phyloP scores from a whole-genome alignment of 805 yeast species.

The Schizosaccharomyces japonicus region DNA sequence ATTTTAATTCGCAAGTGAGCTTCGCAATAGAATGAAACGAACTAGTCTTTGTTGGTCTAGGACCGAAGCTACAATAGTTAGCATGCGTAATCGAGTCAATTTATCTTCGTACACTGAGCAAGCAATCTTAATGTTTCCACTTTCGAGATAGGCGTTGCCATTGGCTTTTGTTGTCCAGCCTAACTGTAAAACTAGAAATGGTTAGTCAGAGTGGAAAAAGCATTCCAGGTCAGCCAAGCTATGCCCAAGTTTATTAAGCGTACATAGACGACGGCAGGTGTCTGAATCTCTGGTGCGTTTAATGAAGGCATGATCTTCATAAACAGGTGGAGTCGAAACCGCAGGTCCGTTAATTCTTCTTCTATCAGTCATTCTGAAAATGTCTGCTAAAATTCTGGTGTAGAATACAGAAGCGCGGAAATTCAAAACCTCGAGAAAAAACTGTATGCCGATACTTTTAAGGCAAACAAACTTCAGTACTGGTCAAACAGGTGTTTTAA shows the following conservation, averaged over 20 bases:
- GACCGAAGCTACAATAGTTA: too few species aligned
- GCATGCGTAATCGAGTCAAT: too few species aligned
- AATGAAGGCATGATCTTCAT: slow-evolving; percentile 10
- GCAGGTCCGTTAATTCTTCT: slow-evolving; percentile 70
- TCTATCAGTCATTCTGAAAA: slow-evolving; percentile 28
- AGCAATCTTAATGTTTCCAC: slow-evolving; percentile 32
- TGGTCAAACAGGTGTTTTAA: too few species aligned
- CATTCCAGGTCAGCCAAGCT: slow-evolving; percentile 6
- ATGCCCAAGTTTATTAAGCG: too few species aligned
- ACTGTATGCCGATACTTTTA: too few species aligned
- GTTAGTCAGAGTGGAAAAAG: slow-evolving; percentile 5
- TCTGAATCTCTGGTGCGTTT: slow-evolving; percentile 6
- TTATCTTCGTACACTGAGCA: slow-evolving; percentile 56
- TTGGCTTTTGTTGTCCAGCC: slow-evolving; percentile 31
- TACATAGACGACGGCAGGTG: slow-evolving; percentile 6
- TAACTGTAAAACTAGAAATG: slow-evolving; percentile 3
- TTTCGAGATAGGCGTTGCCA: slow-evolving; percentile 66
- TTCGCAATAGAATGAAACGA: slow-evolving; percentile 44
- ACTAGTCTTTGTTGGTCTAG: slow-evolving; percentile 51
- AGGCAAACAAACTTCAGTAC: too few species aligned
- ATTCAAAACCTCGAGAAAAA: too few species aligned
- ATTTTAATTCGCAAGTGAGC: slow-evolving; percentile 34
- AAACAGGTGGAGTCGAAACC: slow-evolving; percentile 32
- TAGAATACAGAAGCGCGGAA: not conserved
- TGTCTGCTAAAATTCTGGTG: not conserved